Evolutionary conservation across 2,329 filamentous ascomycete genomes (phyloP), one percentile per base, ranked within the genome.

Genomic region (Colletotrichum musicola): DNA sequence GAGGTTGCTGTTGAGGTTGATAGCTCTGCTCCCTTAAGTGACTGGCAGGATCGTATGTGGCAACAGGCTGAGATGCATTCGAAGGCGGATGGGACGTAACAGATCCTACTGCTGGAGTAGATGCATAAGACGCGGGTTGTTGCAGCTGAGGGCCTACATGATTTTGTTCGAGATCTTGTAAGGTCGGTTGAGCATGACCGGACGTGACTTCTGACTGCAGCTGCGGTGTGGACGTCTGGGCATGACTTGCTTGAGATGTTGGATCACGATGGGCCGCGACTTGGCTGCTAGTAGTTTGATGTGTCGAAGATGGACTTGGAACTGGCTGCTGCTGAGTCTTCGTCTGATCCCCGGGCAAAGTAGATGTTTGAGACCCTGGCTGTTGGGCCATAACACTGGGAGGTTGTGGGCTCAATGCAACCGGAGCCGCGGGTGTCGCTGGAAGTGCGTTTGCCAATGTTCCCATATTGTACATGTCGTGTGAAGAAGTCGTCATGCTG

Each of bases 371-470:
- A 35, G 30, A 9, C 7, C 3, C 30, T 35, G 30, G 9, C 30
- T 35, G 30, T 10, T 35, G 30, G 30, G 30, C 7, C 7, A 35
- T 35, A 2, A 44, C 30, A 3, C 10, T 4, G 16, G 62, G 4
- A 4, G n/a, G 4, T 18, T 47, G 44, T 18, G 44, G 9, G 18
- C 9, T 20, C 13, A 20, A 6, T 27, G 47, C 16, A 30, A 51
- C 47, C 1, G 47, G n/a, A 25, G 20, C 47, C 22, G 62, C 62
- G 14, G 65, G 66, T n/a, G 66, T 35, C 6, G 20, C 47, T 38
- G 66, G 66, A 18, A 69, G 66, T 13, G 66, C 38, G 4, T 69
- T 35, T 55, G 44, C 42, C 62, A 66, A 27, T 4, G 55, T 14
- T 5, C 40, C 20, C 66, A 69, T 69, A 50, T 69, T 40, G 40